Conservation (phyloP, 2,329 filamentous ascomycete species). For the Septoria petroselini region DNA sequence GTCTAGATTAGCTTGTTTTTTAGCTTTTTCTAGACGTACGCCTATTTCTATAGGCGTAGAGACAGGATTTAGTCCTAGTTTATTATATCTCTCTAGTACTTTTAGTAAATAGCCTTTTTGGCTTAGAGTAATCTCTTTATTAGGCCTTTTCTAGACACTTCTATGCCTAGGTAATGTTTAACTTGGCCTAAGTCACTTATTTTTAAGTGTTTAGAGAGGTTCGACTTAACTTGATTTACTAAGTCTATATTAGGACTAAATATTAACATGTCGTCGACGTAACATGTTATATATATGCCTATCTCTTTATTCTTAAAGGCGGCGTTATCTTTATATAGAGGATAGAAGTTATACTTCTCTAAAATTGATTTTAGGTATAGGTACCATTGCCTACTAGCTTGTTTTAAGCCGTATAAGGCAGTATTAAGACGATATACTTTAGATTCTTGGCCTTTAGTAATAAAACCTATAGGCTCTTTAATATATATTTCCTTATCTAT, state of each 20-base stretch:
- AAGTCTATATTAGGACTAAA: conserved; percentile 12
- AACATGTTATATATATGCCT: conserved; percentile 9
- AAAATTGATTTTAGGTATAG: conserved; percentile 11
- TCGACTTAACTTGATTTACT: conserved; percentile 12
- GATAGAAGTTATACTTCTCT: conserved; percentile 5
- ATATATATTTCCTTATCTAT: conserved; percentile 15
- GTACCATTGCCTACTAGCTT: conserved; percentile 12
- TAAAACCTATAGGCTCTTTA: conserved; percentile 11
- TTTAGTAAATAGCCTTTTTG: conserved; percentile 11
- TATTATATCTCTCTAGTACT: conserved; percentile 14
- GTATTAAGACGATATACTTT: conserved; percentile 9
- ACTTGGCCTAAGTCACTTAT: conserved; percentile 8
- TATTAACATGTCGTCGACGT: conserved; percentile 13
- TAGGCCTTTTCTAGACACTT: conserved; percentile 12
- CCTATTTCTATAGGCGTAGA: conserved; percentile 10
- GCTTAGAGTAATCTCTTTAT: conserved; percentile 10
- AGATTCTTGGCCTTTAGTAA: conserved; percentile 1
- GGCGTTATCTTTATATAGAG: conserved; percentile 8
- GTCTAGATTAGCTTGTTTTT: neutral
- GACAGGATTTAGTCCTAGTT: conserved; percentile 9
- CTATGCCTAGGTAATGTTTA: conserved; percentile 9
- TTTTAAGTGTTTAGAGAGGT: conserved; percentile 10
- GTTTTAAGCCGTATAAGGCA: conserved; percentile 14
- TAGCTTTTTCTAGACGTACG: conserved; percentile 13
- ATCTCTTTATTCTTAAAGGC: conserved; percentile 10